A percentile compares a stretch with the other conserved stretches of the same genome.
phyloP scores from a whole-genome alignment of 345 rosid genomes.

The Pugionium dolabratum region DNA sequence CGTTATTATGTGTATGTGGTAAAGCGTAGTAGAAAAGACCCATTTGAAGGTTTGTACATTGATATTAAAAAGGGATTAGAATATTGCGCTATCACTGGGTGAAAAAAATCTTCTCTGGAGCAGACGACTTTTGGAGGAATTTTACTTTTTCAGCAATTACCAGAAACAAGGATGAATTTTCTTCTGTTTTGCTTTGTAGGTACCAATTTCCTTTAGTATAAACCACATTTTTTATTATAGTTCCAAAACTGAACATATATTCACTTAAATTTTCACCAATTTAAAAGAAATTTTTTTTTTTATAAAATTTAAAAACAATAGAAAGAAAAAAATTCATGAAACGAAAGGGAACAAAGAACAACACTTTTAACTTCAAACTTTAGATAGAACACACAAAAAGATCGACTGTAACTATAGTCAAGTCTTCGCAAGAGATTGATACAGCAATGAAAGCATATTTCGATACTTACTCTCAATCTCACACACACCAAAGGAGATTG shows the following conservation, averaged over 20 bases:
- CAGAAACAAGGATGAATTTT: neutral
- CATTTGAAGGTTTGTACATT: conserved; percentile 11
- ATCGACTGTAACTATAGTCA: neutral
- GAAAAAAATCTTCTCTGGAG: too few relatives aligned
- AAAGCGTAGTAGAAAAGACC: neutral
- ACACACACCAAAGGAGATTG: neutral
- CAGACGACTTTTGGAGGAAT: neutral
- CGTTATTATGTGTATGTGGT: neutral
- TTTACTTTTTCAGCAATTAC: conserved; percentile 1
- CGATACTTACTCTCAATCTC: conserved; percentile 13
- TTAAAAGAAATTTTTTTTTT: too few relatives aligned
- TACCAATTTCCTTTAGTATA: neutral
- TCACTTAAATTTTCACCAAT: too few relatives aligned
- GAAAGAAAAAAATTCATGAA: too few relatives aligned
- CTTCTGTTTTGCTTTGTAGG: neutral
- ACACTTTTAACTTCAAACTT: neutral
- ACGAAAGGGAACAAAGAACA: neutral
- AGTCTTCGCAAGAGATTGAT: neutral
- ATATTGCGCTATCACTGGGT: conserved; percentile 3
- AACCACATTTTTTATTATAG: neutral
- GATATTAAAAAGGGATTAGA: neutral
- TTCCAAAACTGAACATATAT: neutral
- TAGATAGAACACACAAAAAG: neutral
- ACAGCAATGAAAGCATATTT: conserved; percentile 1
- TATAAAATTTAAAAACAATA: too few relatives aligned